These are phyloP conservation scores for Pseudogymnoascus pannorum DNA, from an alignment of 2,329 filamentous ascomycete species.

Conservation along the genomic window DNA sequence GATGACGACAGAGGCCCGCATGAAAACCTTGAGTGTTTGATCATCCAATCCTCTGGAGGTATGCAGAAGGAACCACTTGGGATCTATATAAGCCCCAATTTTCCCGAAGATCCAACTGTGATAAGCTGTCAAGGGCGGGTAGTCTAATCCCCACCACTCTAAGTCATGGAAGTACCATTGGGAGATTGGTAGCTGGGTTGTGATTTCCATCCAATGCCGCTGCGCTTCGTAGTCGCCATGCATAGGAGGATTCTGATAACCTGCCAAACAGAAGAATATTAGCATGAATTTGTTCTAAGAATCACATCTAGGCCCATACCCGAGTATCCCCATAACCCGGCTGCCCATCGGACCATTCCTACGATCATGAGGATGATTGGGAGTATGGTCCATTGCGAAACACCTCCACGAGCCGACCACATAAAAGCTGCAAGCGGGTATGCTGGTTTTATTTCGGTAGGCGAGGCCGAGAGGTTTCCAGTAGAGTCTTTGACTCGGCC, in stretches of 20 bases:
- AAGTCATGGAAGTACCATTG: slow-evolving; percentile 98
- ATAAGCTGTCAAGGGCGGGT: slow-evolving; percentile 94
- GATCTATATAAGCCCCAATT: slow-evolving; percentile 71
- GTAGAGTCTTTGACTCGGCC: slow-evolving; percentile 3
- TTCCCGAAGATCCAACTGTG: slow-evolving; percentile 94
- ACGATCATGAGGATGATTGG: slow-evolving; percentile 81
- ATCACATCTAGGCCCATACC: slow-evolving; percentile 43
- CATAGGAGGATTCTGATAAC: slow-evolving; percentile 77
- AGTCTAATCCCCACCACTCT: slow-evolving; percentile 96
- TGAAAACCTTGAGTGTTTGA: slow-evolving; percentile 78
- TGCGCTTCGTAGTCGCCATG: slow-evolving; percentile 97
- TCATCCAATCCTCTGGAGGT: slow-evolving; percentile 77
- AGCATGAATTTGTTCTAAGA: neutral
- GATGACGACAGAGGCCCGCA: slow-evolving; percentile 84
- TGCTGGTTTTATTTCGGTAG: slow-evolving; percentile 47
- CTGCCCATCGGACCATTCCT: slow-evolving; percentile 90
- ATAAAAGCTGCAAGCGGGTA: slow-evolving; percentile 93
- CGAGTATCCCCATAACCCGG: slow-evolving; percentile 91
- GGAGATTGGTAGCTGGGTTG: slow-evolving; percentile 77
- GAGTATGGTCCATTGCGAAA: slow-evolving; percentile 86
- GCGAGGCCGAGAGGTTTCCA: neutral
- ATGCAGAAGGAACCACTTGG: slow-evolving; percentile 80
- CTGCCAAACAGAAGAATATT: slow-evolving; percentile 34
- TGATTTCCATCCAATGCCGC: slow-evolving; percentile 98
- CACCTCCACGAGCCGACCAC: slow-evolving; percentile 73